A percentile compares a stretch with the other conserved stretches of the same genome.
Evolutionary conservation across 192 early-diverging fungal species (phyloP).

Genomic region (Allomyces macrogynus): DNA sequence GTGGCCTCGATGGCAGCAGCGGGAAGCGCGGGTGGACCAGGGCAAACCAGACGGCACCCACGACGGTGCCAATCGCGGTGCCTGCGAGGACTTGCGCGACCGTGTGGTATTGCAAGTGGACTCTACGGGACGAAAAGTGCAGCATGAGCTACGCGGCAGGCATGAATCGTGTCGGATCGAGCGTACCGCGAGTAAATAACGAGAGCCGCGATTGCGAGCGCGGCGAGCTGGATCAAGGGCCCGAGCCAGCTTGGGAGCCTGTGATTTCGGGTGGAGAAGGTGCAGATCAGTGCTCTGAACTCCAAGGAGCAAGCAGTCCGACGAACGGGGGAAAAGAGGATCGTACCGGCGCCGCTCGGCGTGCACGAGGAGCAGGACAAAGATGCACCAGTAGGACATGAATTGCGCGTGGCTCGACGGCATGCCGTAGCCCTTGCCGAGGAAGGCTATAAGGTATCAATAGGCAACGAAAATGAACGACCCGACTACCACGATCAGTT

Average conservation of each 20-base stretch:
- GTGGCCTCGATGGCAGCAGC: too few relatives aligned
- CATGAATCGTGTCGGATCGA: background rate
- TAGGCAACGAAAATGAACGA: too few relatives aligned
- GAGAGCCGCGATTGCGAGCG: constrained; percentile 1
- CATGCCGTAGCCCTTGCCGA: constrained; percentile 65
- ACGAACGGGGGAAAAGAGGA: constrained; percentile 1
- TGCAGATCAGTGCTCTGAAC: background rate
- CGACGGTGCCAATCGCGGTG: constrained; percentile 23
- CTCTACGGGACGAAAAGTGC: constrained; percentile 10
- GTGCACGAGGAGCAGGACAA: constrained; percentile 27
- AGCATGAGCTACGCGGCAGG: background rate
- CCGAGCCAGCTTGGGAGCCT: constrained; percentile 5
- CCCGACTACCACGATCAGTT: too few relatives aligned
- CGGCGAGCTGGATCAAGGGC: constrained; percentile 4
- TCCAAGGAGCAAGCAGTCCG: background rate
- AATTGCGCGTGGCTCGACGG: constrained; percentile 66
- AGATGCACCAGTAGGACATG: constrained; percentile 50
- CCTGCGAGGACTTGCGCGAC: constrained; percentile 50
- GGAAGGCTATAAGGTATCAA: constrained; percentile 24
- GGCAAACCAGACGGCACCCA: constrained; percentile 35
- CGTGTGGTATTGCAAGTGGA: constrained; percentile 56
- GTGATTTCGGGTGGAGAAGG: constrained; percentile 8
- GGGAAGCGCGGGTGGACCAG: constrained; percentile 6
- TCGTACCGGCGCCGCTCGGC: constrained; percentile 13
- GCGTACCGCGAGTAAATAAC: background rate